phyloP scores from a whole-genome alignment of 495 filamentous ascomycete genomes.

The Aspergillus olivimuriae region DNA sequence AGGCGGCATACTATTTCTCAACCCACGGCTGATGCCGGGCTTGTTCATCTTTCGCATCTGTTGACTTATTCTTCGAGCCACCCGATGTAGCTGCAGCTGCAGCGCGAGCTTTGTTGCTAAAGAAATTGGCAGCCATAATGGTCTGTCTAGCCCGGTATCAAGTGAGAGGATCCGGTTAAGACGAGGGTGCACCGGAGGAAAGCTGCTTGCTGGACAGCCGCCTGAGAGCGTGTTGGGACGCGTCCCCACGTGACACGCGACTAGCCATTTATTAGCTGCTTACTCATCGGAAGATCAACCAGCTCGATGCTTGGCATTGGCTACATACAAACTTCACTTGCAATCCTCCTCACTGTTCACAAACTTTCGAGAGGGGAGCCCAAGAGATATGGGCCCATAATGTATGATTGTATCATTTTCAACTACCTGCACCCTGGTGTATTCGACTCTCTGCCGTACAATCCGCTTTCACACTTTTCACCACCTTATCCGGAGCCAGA shows the following conservation, averaged over 20 bases:
- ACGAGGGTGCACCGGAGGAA: too few relatives aligned
- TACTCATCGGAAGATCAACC: too few relatives aligned
- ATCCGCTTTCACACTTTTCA: constrained; percentile 13
- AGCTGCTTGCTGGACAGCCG: constrained; percentile 9
- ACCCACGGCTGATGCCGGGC: constrained; percentile 85
- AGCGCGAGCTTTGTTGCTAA: constrained; percentile 89
- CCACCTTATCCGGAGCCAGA: constrained; percentile 23
- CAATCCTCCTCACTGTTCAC: too few relatives aligned
- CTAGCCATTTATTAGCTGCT: too few relatives aligned
- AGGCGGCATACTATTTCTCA: constrained; percentile 85
- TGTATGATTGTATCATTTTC: too few relatives aligned
- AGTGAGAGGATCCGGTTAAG: too few relatives aligned
- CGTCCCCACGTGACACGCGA: constrained; percentile 38
- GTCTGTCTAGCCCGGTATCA: too few relatives aligned
- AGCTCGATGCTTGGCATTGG: too few relatives aligned
- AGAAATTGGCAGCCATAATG: constrained; percentile 66
- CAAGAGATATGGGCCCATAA: too few relatives aligned
- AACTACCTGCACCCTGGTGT: background rate
- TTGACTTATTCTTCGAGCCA: constrained; percentile 45
- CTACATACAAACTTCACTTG: too few relatives aligned
- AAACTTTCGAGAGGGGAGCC: too few relatives aligned
- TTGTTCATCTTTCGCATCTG: constrained; percentile 55
- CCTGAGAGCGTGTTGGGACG: constrained; percentile 22
- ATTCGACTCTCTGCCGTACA: background rate
- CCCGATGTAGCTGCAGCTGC: constrained; percentile 61